Evolutionary conservation across 768 basidiomycete species (phyloP), one percentile per base, ranked within the genome.

Genomic region (Mycena galopus): DNA sequence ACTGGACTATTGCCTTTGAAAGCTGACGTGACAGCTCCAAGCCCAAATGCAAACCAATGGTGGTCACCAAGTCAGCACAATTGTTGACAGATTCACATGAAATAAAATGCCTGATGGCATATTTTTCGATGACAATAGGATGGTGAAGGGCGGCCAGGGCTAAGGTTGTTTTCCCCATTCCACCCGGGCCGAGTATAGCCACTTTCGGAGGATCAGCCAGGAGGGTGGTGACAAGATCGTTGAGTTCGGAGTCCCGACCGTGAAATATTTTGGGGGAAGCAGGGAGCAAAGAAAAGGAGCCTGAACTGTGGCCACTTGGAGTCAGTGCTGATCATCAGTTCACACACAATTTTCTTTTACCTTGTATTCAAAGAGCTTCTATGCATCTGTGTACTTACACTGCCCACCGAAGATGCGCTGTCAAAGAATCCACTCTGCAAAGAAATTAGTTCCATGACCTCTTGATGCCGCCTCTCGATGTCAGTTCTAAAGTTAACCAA

Each of bases 381-480:
- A 16, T 37, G 11, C 35, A 8, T 37, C 35, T 37, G 35, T 16
- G 16, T 1, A 37, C 6, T 11, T 11, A 19, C 2, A 25, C 12
- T 44, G 9, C 17, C 17, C 7, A 44, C 19, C 19, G 42, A 44
- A 21, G 42, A 44, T 37, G 35, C 17, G 19, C 42, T 51, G 27
- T 30, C 35, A n/a, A 29, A 42, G 11, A 42, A 69, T 4, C 23
- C 61, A 47, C 37, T 63, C 27, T 21, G 66, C 6, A 44, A 14
- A 3, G 68, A 62, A 11, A 69, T 55, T 12, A 69, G 53, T 59
- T 69, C 68, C n/a, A 69, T 30, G 23, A 69, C 60, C 27, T 69
- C 68, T 29, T 69, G 68, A n/a, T 69, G 60, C n/a, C 59, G 21
- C 8, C 10, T 33, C 42, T 62, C 68, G 1, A 39, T 35, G 17